A percentile compares a stretch with the other conserved stretches of the same genome.
phyloP scores from a whole-genome alignment of 306 rosid genomes.

The Corylus americana region DNA sequence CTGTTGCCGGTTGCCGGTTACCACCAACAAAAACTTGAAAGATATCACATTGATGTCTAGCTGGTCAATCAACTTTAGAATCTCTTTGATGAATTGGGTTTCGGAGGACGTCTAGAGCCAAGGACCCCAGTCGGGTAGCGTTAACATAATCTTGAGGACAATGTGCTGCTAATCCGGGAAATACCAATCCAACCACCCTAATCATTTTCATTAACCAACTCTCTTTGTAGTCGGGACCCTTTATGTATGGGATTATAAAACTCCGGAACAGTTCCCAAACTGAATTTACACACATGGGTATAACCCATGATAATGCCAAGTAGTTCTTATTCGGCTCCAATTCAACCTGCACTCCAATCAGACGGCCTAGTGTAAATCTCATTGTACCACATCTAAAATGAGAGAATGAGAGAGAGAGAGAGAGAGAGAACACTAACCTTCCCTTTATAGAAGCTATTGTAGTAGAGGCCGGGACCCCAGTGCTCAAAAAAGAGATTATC shows the following conservation, averaged over 20 bases:
- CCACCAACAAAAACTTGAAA: too few species aligned
- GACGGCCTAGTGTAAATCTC: too few species aligned
- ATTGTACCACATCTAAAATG: too few species aligned
- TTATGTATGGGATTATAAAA: conserved; percentile 38
- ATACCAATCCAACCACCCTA: conserved; percentile 54
- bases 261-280: conserved; percentile 75
- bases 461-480: conserved; percentile 56
- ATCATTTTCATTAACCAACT: conserved; percentile 43
- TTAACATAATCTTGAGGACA: conserved; percentile 58
- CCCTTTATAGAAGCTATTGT: conserved; percentile 61
- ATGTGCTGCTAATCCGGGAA: conserved; percentile 73
- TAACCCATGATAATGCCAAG: conserved; percentile 47
- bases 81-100: conserved; percentile 1
- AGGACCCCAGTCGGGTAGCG: conserved; percentile 45
- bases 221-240: conserved; percentile 49
- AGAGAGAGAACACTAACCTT: not conserved
- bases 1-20: too few species aligned
- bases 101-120: conserved; percentile 7
- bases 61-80: conserved; percentile 27
- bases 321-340: conserved; percentile 79
- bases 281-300: conserved; percentile 58
- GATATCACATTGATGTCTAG: not conserved
- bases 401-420: too few species aligned
- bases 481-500: conserved; percentile 51
- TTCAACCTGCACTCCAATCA: conserved; percentile 39